Conservation (phyloP, 1,284 basidiomycete genomes). For the Ustilago esculenta region DNA sequence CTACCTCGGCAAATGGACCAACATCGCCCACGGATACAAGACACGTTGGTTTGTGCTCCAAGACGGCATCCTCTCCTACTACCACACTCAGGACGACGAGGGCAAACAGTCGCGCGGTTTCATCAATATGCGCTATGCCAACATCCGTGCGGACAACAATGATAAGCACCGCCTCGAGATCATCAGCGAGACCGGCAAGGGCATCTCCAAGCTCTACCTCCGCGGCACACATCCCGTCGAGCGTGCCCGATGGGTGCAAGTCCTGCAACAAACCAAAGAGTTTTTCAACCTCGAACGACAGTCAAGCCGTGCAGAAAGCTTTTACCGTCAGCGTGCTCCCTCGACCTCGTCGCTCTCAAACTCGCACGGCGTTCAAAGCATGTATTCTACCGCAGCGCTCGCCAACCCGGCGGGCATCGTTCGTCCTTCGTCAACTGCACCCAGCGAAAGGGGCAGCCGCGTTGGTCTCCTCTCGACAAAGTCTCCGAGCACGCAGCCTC, state of each 20-base stretch:
- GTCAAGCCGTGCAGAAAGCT: constrained; percentile 43
- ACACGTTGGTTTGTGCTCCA: constrained; percentile 94
- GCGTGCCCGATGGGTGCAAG: constrained; percentile 63
- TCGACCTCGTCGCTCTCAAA: constrained; percentile 31
- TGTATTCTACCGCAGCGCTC: constrained; percentile 1
- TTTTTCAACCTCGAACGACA: constrained; percentile 52
- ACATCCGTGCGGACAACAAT: constrained; percentile 64
- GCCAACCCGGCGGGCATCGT: constrained; percentile 39
- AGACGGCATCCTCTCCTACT: constrained; percentile 79
- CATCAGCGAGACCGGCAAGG: constrained; percentile 70
- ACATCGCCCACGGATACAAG: constrained; percentile 88
- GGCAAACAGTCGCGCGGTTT: constrained; percentile 85
- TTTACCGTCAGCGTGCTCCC: constrained; percentile 33
- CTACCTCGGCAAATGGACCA: constrained; percentile 81
- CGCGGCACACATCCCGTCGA: constrained; percentile 76
- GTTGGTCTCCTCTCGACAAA: constrained; percentile 32
- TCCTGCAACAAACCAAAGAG: constrained; percentile 60
- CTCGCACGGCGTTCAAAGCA: not conserved
- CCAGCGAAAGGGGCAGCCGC: constrained; percentile 35
- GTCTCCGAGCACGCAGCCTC: constrained; percentile 32
- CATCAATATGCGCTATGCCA: constrained; percentile 84
- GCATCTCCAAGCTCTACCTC: constrained; percentile 84
- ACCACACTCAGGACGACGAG: constrained; percentile 91
- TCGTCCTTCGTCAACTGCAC: constrained; percentile 34
- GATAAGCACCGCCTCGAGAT: constrained; percentile 85